Evolutionary conservation across 2,329 filamentous ascomycete genomes (phyloP).

Genomic region (Esteya vermicola): DNA sequence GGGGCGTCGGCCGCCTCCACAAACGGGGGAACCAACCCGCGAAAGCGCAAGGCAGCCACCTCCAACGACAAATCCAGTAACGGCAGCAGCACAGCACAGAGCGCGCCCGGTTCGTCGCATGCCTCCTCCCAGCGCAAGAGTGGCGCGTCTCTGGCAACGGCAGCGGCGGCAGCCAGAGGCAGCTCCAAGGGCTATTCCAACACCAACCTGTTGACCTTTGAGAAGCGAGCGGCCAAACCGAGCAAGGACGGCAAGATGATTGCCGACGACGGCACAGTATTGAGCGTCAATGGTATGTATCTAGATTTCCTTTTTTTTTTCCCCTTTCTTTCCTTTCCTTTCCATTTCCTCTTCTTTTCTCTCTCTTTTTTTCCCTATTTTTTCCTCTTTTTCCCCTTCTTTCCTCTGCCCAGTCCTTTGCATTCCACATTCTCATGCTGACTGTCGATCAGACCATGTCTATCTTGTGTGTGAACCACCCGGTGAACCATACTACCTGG

Average conservation of each 20-base stretch:
- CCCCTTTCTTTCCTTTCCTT: background rate
- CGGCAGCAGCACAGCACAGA: slow-evolving; percentile 12
- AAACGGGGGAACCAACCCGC: slow-evolving; percentile 37
- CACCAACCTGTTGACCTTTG: slow-evolving; percentile 83
- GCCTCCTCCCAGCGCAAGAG: slow-evolving; percentile 8
- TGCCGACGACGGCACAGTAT: slow-evolving; percentile 78
- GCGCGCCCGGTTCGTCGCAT: slow-evolving; percentile 5
- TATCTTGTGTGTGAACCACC: slow-evolving; percentile 96
- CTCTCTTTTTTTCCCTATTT: background rate
- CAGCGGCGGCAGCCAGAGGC: slow-evolving; percentile 18
- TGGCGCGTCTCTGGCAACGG: slow-evolving; percentile 12
- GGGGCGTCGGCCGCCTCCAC: slow-evolving; percentile 4
- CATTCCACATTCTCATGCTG: slow-evolving; percentile 1
- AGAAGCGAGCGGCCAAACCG: slow-evolving; percentile 51
- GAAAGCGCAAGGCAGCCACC: slow-evolving; percentile 71
- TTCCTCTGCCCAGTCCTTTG: too few species aligned
- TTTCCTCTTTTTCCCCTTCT: background rate
- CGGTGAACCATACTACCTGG: slow-evolving; percentile 94
- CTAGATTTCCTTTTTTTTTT: too few species aligned
- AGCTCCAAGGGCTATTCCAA: slow-evolving; percentile 33
- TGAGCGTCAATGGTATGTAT: slow-evolving; percentile 76
- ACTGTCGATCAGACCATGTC: slow-evolving; percentile 49
- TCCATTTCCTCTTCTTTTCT: background rate
- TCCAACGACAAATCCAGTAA: slow-evolving; percentile 15
- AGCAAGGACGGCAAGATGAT: slow-evolving; percentile 60